Base-by-base conservation (phyloP, 192 early-diverging fungal species). In the Coemansia sp. region DNA sequence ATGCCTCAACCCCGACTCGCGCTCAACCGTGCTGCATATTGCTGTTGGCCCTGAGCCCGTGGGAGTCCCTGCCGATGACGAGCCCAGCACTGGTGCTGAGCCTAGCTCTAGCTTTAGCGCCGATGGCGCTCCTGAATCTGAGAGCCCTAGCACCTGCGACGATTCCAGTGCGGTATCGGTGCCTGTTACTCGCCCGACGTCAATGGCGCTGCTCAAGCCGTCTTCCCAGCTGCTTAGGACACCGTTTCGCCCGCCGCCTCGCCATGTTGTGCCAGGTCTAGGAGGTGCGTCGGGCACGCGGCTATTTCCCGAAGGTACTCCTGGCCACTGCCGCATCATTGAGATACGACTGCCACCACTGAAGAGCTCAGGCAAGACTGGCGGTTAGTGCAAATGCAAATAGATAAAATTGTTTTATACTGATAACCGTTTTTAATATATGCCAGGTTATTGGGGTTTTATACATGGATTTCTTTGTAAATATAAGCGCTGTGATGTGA, bases 1-100 rank as follows among this genome's bases (percentile, higher is more conserved):
- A 15, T 80, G 78, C 19, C 73, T 80, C 14, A 80, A 80, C 25
- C 78, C 78, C 0, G 78, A 75, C 23, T 75, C 78, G 9, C 65
- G 60, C 22, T 72, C 67, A 14, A 64, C 62, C 5, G 55, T 64
- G 3, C 37, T 81, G 39, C 78, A 81, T 43, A 65, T 81, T 29
- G 72, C 73, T 6, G 50, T 75, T 24, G 63, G 66, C 3, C 78
- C 76, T 3, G 66, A 70, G 25, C 49, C 73, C 6, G 51, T 74
- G 19, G 72, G 65, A 17, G 23, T 73, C 37, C 59, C 59, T n/a
- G 61, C 61, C 17, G 61, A 63, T 24, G 17, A 50, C 22, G 29
- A 55, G 53, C 29, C 19, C 53, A 6, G 25, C 39, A 8, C 15
- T 24, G 50, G 23, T 5, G 3, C 50, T 38, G 8, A 58, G 11